Evolutionary conservation across 1,284 basidiomycete genomes (phyloP).

Genomic region (Coniophora puteana): DNA sequence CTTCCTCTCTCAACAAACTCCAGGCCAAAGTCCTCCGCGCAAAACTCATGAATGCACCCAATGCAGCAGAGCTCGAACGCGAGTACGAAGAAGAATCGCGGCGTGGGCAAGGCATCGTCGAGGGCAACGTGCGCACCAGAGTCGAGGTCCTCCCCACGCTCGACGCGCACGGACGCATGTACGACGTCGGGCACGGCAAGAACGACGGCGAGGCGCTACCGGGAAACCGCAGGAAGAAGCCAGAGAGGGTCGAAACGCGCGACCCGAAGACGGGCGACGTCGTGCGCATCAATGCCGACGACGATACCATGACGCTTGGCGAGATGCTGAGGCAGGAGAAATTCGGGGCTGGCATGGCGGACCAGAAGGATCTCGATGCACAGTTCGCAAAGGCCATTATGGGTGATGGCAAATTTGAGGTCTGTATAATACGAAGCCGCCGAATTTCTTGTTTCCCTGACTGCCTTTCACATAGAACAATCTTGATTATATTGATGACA

Average conservation of each 20-base stretch:
- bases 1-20: conserved; percentile 84
- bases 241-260: conserved; percentile 83
- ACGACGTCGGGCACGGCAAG: conserved; percentile 82
- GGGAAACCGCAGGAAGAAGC: conserved; percentile 75
- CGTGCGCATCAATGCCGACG: conserved; percentile 83
- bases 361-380: conserved; percentile 90
- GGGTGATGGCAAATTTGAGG: conserved; percentile 83
- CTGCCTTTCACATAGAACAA: conserved; percentile 51
- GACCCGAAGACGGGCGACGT: conserved; percentile 88
- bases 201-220: conserved; percentile 44
- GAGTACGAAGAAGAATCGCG: conserved; percentile 75
- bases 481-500: conserved; percentile 95
- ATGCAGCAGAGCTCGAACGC: conserved; percentile 73
- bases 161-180: conserved; percentile 82
- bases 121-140: conserved; percentile 48
- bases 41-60: conserved; percentile 75
- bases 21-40: conserved; percentile 93
- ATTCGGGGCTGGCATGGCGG: conserved; percentile 83
- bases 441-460: not conserved
- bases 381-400: conserved; percentile 88
- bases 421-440: conserved; percentile 34
- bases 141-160: conserved; percentile 89
- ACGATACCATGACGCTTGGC: conserved; percentile 81
- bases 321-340: conserved; percentile 93
- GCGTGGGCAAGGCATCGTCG: conserved; percentile 45